Base-by-base conservation (phyloP, 805 yeast species). In the Candida bentonensis region DNA sequence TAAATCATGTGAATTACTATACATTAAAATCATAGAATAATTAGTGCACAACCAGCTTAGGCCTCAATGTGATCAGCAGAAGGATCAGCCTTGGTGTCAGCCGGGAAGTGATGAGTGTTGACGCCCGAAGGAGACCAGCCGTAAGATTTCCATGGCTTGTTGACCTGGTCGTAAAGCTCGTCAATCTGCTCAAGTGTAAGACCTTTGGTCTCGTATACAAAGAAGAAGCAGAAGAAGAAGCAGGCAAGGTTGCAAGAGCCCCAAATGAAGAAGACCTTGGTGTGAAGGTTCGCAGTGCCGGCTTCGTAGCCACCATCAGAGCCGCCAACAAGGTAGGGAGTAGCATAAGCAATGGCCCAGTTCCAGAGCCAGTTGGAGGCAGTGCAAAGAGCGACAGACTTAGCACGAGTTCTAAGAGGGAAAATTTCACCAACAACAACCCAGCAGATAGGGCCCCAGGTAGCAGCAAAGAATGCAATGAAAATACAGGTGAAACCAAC, bases 361-460 rank as follows among this genome's bases (percentile, higher is more conserved):
- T 82, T 82, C 66, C 77, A 79, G 40, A 81, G 59, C 92, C 92
- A 82, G 66, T 83, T 82, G 42, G 87, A 73, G 23, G 87, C 82
- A 21, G 83, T 78, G 9, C 82, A 73, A 45, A 82, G 60, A 20
- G 84, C 78, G 49, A 82, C 76, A 47, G 84, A 84, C 59, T 79
- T 79, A 42, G 83, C 81, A 59, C 94, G 76, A 46, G 79, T 75
- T 57, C 80, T 76, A 46, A 82, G 73, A 53, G 88, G 83, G 71
- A 73, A 82, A 34, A 73, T 62, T 55, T 76, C 82, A 54, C 77
- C 77, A 52, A 67, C 63, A 46, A 74, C 61, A 42, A 75, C 84
- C 88, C 89, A 83, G 26, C 76, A 76, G 49, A 74, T 73, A 34
- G 92, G 87, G 57, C 89, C 92, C 92, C 94, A 84, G 22, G 89